These are phyloP conservation scores for Malassezia yamatoensis DNA, from an alignment of 1,284 basidiomycete species.

Conservation along the genomic window DNA sequence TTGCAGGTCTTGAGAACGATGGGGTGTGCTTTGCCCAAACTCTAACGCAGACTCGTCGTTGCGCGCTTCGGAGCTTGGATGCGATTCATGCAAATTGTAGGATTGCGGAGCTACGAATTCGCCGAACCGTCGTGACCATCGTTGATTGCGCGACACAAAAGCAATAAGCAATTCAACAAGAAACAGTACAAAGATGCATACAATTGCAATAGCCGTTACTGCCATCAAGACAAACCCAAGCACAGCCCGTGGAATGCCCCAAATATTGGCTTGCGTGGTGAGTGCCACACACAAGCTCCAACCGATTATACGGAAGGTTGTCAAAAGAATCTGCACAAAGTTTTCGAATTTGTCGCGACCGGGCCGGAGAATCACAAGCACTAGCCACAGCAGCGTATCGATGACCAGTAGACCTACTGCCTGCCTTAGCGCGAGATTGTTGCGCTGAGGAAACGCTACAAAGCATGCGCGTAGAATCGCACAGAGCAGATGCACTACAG, in stretches of 20 bases:
- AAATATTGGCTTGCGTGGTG: constrained; percentile 29
- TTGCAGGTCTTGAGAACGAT: too few relatives aligned
- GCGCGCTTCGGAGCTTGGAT: too few relatives aligned
- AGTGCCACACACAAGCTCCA: constrained; percentile 40
- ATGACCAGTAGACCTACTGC: constrained; percentile 37
- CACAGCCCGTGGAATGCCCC: constrained; percentile 42
- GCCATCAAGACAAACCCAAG: constrained; percentile 41
- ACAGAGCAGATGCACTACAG: constrained; percentile 27
- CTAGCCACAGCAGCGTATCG: constrained; percentile 36
- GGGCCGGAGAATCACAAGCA: constrained; percentile 32
- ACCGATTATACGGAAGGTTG: constrained; percentile 31
- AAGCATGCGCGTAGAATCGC: constrained; percentile 36
- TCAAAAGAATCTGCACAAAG: constrained; percentile 36
- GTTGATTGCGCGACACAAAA: constrained; percentile 19
- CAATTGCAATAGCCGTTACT: constrained; percentile 35
- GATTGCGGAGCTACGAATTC: neutral
- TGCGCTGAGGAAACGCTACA: constrained; percentile 33
- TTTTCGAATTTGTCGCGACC: constrained; percentile 35
- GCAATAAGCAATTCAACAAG: constrained; percentile 31
- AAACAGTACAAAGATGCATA: constrained; percentile 36
- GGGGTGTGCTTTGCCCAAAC: too few relatives aligned
- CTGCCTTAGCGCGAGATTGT: constrained; percentile 31
- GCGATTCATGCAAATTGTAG: too few relatives aligned
- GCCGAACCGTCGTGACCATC: constrained; percentile 7
- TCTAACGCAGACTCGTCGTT: too few relatives aligned